Evolutionary conservation across 2,329 filamentous ascomycete genomes (phyloP).

Genomic region (Hirsutella minnesotensis): DNA sequence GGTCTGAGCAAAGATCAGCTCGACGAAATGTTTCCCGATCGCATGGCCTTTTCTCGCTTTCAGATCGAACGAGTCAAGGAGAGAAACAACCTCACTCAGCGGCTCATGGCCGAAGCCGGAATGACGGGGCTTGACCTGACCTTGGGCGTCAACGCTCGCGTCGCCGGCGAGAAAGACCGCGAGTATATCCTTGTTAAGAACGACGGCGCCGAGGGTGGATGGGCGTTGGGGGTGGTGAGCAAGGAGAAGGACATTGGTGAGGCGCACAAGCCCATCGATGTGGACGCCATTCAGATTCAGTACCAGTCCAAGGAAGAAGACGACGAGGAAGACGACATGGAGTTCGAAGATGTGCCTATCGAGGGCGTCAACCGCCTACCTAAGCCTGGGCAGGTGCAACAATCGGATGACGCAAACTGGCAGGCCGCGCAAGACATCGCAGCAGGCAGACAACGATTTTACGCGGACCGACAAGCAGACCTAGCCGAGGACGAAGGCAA

Average conservation of each 20-base stretch:
- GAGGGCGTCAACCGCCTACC: constrained; percentile 79
- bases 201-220: constrained; percentile 86
- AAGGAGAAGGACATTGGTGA: constrained; percentile 70
- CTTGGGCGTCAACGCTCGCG: constrained; percentile 50
- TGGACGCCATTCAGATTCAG: constrained; percentile 55
- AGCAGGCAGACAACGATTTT: constrained; percentile 15
- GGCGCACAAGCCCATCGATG: constrained; percentile 80
- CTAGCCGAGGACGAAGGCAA: constrained; percentile 26
- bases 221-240: constrained; percentile 88
- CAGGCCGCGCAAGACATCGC: constrained; percentile 15
- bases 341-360: constrained; percentile 87
- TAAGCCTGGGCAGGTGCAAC: constrained; percentile 25
- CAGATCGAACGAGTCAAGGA: constrained; percentile 92
- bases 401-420: constrained; percentile 9
- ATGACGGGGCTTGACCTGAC: constrained; percentile 70
- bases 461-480: constrained; percentile 9
- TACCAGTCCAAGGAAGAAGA: constrained; percentile 50
- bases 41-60: constrained; percentile 94
- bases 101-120: constrained; percentile 86
- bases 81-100: constrained; percentile 86
- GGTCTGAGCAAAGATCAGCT: constrained; percentile 93
- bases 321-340: constrained; percentile 55
- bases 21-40: constrained; percentile 91
- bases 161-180: constrained; percentile 76
- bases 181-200: constrained; percentile 97